phyloP scores from a whole-genome alignment of 208 protist genomes.

The Leishmania amazonensis region DNA sequence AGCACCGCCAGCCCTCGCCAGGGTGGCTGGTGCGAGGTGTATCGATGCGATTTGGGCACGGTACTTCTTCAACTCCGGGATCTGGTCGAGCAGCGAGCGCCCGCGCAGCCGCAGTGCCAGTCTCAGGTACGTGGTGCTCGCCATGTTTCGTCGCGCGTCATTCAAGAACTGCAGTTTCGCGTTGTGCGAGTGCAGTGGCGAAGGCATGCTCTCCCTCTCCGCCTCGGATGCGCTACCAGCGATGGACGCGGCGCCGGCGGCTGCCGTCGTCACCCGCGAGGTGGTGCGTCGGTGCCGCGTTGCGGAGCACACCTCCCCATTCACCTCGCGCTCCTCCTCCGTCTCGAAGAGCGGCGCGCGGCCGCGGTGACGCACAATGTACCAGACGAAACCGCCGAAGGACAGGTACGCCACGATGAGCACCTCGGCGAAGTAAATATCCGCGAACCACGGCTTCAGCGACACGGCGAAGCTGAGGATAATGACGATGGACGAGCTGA shows the following conservation, averaged over 20 bases:
- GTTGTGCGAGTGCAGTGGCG: background rate
- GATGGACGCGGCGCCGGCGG: background rate
- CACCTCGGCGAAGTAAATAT: slow-evolving; percentile 46
- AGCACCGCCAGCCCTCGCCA: background rate
- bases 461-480: slow-evolving; percentile 46
- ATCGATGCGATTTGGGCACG: slow-evolving; percentile 20
- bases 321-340: slow-evolving; percentile 15
- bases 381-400: slow-evolving; percentile 22
- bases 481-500: slow-evolving; percentile 32
- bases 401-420: slow-evolving; percentile 39
- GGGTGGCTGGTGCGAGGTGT: slow-evolving; percentile 12
- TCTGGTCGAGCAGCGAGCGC: slow-evolving; percentile 33
- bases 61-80: slow-evolving; percentile 34
- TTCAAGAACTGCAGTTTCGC: slow-evolving; percentile 23
- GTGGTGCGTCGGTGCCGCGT: background rate
- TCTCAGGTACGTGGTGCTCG: slow-evolving; percentile 36
- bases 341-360: slow-evolving; percentile 19
- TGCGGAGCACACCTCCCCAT: background rate
- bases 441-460: slow-evolving; percentile 67
- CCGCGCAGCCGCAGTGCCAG: slow-evolving; percentile 44
- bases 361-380: slow-evolving; percentile 27
- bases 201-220: background rate
- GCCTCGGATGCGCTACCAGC: background rate
- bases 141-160: slow-evolving; percentile 29
- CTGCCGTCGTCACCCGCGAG: background rate